Percentiles rank a stretch among this genome's conserved stretches.
Conservation (phyloP, 2,329 filamentous ascomycete species). For the Coleophoma cylindrospora region DNA sequence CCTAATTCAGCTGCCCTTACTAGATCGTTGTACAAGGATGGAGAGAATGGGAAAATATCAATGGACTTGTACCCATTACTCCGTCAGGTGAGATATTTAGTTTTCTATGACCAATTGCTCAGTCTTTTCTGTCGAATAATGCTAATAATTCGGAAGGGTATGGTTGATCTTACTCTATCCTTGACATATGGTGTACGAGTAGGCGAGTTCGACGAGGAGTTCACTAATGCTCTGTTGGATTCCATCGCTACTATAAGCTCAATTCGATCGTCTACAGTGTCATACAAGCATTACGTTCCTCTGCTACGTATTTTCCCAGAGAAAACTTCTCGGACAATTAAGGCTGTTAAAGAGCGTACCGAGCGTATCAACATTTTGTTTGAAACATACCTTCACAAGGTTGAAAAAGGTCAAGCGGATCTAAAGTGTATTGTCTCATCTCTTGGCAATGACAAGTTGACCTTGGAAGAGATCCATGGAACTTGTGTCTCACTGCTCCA, state of each 20-base stretch:
- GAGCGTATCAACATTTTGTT: not conserved
- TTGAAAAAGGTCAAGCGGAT: not conserved
- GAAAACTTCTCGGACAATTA: not conserved
- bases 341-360: not conserved
- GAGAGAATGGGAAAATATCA: slow-evolving; percentile 9
- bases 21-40: slow-evolving; percentile 5
- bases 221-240: slow-evolving; percentile 13
- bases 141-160: not conserved
- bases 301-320: not conserved
- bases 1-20: slow-evolving; percentile 11
- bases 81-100: slow-evolving; percentile 5
- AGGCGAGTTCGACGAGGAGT: slow-evolving; percentile 16
- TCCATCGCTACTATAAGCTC: slow-evolving; percentile 17
- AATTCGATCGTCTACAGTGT: slow-evolving; percentile 17
- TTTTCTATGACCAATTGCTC: no score
- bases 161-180: slow-evolving; percentile 17
- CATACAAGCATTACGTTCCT: slow-evolving; percentile 17
- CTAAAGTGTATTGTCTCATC: not conserved
- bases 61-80: slow-evolving; percentile 16
- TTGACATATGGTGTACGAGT: slow-evolving; percentile 18
- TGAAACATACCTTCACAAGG: not conserved
- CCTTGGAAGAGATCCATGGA: slow-evolving; percentile 14
- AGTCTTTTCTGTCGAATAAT: no score
- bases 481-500: slow-evolving; percentile 16
- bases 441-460: slow-evolving; percentile 7